Conservation (phyloP, 2,329 filamentous ascomycete genomes). For the Clonostachys chloroleuca region DNA sequence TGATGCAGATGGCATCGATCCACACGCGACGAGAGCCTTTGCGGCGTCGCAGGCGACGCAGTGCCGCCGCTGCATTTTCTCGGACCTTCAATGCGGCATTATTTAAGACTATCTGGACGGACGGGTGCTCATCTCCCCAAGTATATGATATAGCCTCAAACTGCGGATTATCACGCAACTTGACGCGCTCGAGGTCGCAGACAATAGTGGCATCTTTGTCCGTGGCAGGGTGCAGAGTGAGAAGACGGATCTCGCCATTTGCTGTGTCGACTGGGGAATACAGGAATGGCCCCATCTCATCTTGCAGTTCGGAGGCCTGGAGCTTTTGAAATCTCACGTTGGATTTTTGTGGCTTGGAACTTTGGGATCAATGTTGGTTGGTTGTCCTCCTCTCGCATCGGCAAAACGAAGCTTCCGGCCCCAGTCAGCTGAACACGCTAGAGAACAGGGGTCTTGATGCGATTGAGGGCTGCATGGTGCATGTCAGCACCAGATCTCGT, state of each 20-base stretch:
- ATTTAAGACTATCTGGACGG: not conserved
- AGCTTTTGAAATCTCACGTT: too few species aligned
- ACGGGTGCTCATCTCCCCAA: not conserved
- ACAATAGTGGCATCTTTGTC: not conserved
- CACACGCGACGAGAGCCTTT: constrained; percentile 15
- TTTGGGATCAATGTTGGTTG: too few species aligned
- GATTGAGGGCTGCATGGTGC: too few species aligned
- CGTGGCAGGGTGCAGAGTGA: not conserved
- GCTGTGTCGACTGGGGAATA: not conserved
- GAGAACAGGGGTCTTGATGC: too few species aligned
- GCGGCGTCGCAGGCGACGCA: constrained; percentile 17
- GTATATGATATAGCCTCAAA: constrained; percentile 1
- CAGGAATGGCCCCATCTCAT: too few species aligned
- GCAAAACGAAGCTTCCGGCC: too few species aligned
- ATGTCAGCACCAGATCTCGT: too few species aligned
- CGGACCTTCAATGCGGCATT: not conserved
- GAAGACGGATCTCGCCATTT: not conserved
- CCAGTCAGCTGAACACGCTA: too few species aligned
- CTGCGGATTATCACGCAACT: not conserved
- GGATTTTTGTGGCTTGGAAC: too few species aligned
- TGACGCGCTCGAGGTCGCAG: not conserved
- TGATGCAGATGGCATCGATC: constrained; percentile 8
- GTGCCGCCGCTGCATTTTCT: constrained; percentile 6
- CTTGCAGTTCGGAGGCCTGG: too few species aligned
- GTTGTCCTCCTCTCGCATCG: too few species aligned